Conservation (phyloP, 2,329 filamentous ascomycete species). For the Arachnopeziza araneosa region DNA sequence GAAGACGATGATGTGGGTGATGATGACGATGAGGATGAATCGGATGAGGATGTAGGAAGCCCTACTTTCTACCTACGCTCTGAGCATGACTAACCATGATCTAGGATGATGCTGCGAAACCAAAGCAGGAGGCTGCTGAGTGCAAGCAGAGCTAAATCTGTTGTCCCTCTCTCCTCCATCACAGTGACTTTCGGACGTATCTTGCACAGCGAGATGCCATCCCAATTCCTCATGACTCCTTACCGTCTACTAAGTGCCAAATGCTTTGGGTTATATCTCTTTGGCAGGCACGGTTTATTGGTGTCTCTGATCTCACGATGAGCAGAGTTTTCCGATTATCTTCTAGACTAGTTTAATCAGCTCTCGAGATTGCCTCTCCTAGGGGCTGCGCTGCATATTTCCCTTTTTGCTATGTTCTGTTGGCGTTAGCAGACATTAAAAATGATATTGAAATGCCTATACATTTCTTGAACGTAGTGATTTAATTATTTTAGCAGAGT, state of each 20-base stretch:
- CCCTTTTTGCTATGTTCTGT: conserved; percentile 53
- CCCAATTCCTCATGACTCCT: background rate
- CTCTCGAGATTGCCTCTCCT: conserved; percentile 16
- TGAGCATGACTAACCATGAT: conserved; percentile 21
- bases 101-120: conserved; percentile 84
- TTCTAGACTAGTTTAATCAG: conserved; percentile 30
- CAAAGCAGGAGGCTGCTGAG: conserved; percentile 89
- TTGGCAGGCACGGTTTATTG: conserved; percentile 1
- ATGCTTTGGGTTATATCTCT: conserved; percentile 11
- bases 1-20: conserved; percentile 71
- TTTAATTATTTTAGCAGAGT: background rate
- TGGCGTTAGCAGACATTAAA: background rate
- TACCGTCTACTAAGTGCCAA: conserved; percentile 2
- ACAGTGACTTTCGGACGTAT: conserved; percentile 5
- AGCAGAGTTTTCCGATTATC: conserved; percentile 13
- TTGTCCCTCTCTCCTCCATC: conserved; percentile 2
- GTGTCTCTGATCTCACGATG: conserved; percentile 10
- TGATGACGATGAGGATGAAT: conserved; percentile 68
- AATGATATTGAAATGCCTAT: background rate
- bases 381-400: conserved; percentile 17
- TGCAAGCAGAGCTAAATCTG: conserved; percentile 82
- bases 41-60: conserved; percentile 67
- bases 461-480: background rate
- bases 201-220: background rate
- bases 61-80: conserved; percentile 3